Base-by-base conservation (phyloP, 1,284 basidiomycete species). In the Ganoderma lingzhi region DNA sequence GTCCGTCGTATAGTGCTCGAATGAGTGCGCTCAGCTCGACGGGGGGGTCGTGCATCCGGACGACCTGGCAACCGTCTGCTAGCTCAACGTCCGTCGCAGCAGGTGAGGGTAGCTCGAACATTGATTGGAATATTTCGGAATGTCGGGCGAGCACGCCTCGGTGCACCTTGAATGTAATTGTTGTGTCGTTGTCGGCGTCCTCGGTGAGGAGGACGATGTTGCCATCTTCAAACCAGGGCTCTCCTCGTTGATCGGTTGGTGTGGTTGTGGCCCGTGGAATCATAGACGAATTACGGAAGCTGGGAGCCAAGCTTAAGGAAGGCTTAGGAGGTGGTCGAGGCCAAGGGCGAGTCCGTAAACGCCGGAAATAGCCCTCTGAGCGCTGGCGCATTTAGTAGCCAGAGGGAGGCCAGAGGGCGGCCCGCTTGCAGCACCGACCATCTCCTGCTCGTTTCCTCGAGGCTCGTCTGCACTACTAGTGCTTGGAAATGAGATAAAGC, bases 211-310 rank as follows among this genome's bases (percentile, higher is more conserved):
- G 81, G 37, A 88, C 78, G 56, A 89, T 82, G 74, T 89, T 89
- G 37, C 87, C 88, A 73, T 90, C 88, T 17, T 87, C 84, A 75
- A 90, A 88, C 85, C 85, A 89, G 19, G 86, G 87, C 79, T 88
- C 79, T 28, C 81, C 80, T 51, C 77, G 76, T 56, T 69, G 73
- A 32, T 71, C 64, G 1, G 55, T 59, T 10, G 74, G 76, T 17
- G 68, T 62, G 0, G 68, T 62, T 0, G 65, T 65, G 17, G 53
- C 58, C 48, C 48, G 32, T 1, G 32, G 15, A 12, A 66, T 15
- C 72, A 69, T 73, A 55, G 41, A 63, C 19, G 39, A 61, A 39
- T 32, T 35, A 51, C 14, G 48, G 53, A 51, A 48, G 23, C 53
- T 37, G 28, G 30, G 58, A 51, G 28, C 19, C 4, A 30, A 32